phyloP scores from a whole-genome alignment of 129 eudicot species.

The Glebionis coronaria region DNA sequence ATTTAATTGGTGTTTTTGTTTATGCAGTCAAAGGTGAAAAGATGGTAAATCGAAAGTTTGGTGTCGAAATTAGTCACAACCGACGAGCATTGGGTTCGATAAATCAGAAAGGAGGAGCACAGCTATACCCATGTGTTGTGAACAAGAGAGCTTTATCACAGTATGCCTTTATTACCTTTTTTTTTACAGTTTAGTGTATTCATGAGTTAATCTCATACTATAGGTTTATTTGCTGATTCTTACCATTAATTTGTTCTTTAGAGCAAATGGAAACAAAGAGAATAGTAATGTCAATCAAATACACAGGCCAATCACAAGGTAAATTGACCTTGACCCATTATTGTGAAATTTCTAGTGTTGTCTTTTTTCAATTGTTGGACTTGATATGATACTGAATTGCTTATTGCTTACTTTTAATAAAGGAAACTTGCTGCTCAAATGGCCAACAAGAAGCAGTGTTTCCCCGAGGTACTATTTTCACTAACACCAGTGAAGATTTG shows the following conservation, averaged over 20 bases:
- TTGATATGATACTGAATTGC: constrained; percentile 9
- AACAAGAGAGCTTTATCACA: too few species aligned
- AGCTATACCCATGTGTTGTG: too few species aligned
- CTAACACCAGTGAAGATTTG: not conserved
- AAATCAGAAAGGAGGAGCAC: too few species aligned
- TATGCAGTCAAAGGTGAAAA: constrained; percentile 1
- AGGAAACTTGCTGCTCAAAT: constrained; percentile 78
- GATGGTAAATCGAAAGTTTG: not conserved
- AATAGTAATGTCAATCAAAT: constrained; percentile 26
- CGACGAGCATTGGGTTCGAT: too few species aligned
- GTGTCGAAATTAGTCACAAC: constrained; percentile 13
- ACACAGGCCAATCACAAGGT: constrained; percentile 38
- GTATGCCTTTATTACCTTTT: not conserved
- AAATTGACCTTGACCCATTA: constrained; percentile 5
- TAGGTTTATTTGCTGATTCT: constrained; percentile 12
- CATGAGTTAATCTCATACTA: not conserved
- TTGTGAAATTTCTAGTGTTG: too few species aligned
- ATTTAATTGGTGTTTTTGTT: not conserved
- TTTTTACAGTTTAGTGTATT: not conserved
- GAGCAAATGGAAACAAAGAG: constrained; percentile 34
- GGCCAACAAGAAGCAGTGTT: constrained; percentile 42
- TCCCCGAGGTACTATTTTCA: constrained; percentile 37
- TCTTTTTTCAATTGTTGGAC: too few species aligned
- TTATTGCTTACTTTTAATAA: constrained; percentile 11
- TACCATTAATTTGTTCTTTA: constrained; percentile 16